phyloP scores from a whole-genome alignment of 1,139 yeast genomes.

The Protomyces inundatus region DNA sequence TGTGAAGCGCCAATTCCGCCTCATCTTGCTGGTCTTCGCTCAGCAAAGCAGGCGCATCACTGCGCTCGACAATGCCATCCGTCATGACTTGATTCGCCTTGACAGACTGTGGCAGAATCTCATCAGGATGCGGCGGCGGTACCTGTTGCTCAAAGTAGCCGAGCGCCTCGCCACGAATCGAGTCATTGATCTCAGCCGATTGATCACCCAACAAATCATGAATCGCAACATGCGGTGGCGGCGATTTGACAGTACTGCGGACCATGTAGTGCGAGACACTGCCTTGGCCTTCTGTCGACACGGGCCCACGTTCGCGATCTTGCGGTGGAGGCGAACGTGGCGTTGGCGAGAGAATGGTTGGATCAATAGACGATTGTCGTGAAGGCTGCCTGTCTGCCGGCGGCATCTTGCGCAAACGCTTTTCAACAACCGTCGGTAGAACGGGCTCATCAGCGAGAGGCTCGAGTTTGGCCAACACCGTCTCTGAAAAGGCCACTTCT shows the following conservation, averaged over 20 bases:
- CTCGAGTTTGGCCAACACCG: slow-evolving; percentile 4
- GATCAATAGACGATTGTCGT: slow-evolving; percentile 16
- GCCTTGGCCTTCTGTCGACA: slow-evolving; percentile 15
- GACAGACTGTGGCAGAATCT: neutral
- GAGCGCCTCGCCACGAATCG: slow-evolving; percentile 4
- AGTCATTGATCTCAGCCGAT: neutral
- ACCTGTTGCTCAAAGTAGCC: neutral
- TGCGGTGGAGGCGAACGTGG: slow-evolving; percentile 23
- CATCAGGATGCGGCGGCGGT: neutral
- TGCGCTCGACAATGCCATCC: slow-evolving; percentile 11
- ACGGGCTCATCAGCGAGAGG: slow-evolving; percentile 16
- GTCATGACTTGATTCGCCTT: neutral
- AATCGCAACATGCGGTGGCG: slow-evolving; percentile 22
- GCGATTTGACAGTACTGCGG: slow-evolving; percentile 18
- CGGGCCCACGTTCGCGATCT: slow-evolving; percentile 14
- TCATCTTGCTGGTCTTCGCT: slow-evolving; percentile 11
- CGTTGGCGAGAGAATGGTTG: slow-evolving; percentile 12
- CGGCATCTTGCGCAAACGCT: slow-evolving; percentile 7
- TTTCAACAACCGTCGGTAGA: slow-evolving; percentile 2
- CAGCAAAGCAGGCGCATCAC: neutral
- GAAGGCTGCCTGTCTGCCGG: slow-evolving; percentile 6
- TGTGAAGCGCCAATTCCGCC: slow-evolving; percentile 2
- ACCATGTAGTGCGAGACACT: slow-evolving; percentile 24
- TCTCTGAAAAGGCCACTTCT: slow-evolving; percentile 13
- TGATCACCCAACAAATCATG: slow-evolving; percentile 20